Evolutionary conservation across 1,139 yeast genomes (phyloP).

Genomic region (Kurtzmaniella quercitrusa): DNA sequence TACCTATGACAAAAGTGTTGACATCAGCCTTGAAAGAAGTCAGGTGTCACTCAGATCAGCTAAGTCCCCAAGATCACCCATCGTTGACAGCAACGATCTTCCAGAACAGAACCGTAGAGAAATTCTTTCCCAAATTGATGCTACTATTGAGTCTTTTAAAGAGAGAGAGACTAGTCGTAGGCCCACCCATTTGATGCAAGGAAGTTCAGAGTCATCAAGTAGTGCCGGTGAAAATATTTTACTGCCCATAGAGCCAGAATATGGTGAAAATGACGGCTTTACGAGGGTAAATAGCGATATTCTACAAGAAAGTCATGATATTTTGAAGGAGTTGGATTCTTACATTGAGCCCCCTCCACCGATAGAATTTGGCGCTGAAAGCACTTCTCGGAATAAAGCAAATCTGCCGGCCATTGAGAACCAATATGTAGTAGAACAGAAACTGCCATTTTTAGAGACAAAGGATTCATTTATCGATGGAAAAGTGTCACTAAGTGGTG

Average conservation of each 20-base stretch:
- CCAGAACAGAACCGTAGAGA: constrained; percentile 12
- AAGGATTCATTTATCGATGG: background rate
- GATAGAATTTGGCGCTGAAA: background rate
- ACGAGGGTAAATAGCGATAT: background rate
- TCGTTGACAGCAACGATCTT: background rate
- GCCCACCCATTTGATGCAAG: background rate
- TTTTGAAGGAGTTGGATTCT: constrained; percentile 21
- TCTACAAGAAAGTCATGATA: constrained; percentile 5
- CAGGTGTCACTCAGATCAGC: background rate
- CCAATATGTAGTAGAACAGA: no score
- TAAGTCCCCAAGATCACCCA: background rate
- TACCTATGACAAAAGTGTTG: background rate
- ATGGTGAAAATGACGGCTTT: background rate
- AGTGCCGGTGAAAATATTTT: background rate
- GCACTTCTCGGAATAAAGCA: background rate
- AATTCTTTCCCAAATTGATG: constrained; percentile 17
- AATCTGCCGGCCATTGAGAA: no score
- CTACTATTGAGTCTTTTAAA: constrained; percentile 13
- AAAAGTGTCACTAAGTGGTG: background rate
- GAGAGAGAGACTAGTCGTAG: constrained; percentile 9
- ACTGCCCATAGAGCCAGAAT: background rate
- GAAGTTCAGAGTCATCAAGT: background rate
- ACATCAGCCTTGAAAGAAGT: background rate
- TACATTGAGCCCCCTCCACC: constrained; percentile 7
- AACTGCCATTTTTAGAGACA: no score